phyloP scores from a whole-genome alignment of 2,329 filamentous ascomycete species.

The Penicillium sp. region DNA sequence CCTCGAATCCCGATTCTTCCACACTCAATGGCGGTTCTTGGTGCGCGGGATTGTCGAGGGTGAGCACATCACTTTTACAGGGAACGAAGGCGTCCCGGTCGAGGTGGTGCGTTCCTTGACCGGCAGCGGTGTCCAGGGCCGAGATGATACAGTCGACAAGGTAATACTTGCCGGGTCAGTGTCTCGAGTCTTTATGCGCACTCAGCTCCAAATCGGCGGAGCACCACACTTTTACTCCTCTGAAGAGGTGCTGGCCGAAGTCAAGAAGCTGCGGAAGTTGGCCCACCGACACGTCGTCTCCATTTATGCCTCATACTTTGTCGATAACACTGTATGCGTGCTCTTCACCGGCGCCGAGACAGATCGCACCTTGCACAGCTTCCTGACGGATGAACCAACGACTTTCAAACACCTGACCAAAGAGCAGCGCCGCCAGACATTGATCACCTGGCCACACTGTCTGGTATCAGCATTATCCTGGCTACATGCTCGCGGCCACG shows the following conservation, averaged over 20 bases:
- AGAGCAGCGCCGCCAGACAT: conserved; percentile 37
- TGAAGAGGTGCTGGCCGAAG: conserved; percentile 39
- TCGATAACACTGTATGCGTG: conserved; percentile 41
- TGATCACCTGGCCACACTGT: conserved; percentile 48
- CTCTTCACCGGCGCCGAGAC: conserved; percentile 39
- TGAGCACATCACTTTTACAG: conserved; percentile 55
- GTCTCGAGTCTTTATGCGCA: conserved; percentile 36
- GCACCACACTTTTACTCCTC: conserved; percentile 38
- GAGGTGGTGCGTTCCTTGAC: conserved; percentile 48
- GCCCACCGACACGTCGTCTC: conserved; percentile 45
- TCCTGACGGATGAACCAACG: conserved; percentile 42
- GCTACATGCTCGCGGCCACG: conserved; percentile 52
- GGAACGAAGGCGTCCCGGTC: conserved; percentile 57
- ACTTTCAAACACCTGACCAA: conserved; percentile 42
- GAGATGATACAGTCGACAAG: conserved; percentile 33
- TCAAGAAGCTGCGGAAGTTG: conserved; percentile 36
- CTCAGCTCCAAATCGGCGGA: conserved; percentile 36
- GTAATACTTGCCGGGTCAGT: conserved; percentile 38
- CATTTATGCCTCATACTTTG: conserved; percentile 44
- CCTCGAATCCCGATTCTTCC: conserved; percentile 55
- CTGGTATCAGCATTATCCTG: conserved; percentile 54
- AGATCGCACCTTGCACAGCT: conserved; percentile 41
- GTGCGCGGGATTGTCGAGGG: conserved; percentile 54
- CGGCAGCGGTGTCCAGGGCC: conserved; percentile 32
- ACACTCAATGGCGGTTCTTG: conserved; percentile 56